Percentiles rank a stretch among this genome's conserved stretches.
These are phyloP conservation scores for Sarocladium brachiariae DNA, from an alignment of 2,329 filamentous ascomycete genomes.

Conservation along the genomic window DNA sequence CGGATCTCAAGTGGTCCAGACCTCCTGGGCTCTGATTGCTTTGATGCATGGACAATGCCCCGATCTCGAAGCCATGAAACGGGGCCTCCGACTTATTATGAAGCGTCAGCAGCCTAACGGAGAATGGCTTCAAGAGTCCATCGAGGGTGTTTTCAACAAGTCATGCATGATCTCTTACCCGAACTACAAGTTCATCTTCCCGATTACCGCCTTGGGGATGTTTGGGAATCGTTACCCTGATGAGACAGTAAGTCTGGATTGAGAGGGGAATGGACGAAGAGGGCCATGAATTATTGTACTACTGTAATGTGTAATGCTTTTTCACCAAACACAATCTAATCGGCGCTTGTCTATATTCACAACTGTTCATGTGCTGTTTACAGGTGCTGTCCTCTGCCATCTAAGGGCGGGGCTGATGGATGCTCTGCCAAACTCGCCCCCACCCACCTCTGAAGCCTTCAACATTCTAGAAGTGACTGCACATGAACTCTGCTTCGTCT, in stretches of 20 bases:
- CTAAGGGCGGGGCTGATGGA: neutral
- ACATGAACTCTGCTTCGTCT: too few relatives aligned
- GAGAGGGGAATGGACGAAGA: too few relatives aligned
- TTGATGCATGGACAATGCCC: constrained; percentile 80
- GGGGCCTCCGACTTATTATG: constrained; percentile 76
- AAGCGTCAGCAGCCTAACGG: constrained; percentile 77
- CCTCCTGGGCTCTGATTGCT: constrained; percentile 80
- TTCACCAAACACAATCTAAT: too few relatives aligned
- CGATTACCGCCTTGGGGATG: constrained; percentile 89
- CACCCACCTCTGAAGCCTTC: neutral
- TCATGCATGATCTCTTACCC: constrained; percentile 99
- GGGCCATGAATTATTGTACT: too few relatives aligned
- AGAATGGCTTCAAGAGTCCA: constrained; percentile 91
- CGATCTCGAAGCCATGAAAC: constrained; percentile 62
- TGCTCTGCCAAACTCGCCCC: neutral
- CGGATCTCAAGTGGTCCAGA: constrained; percentile 86
- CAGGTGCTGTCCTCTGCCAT: neutral
- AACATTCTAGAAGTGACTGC: neutral
- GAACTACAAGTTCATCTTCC: constrained; percentile 97
- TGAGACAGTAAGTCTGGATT: constrained; percentile 38
- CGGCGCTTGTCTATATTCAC: too few relatives aligned
- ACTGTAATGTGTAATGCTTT: too few relatives aligned
- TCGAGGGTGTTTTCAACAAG: constrained; percentile 98
- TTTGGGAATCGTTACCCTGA: constrained; percentile 69
- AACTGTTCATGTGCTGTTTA: too few relatives aligned